These are phyloP conservation scores for Coffea canephora DNA, from an alignment of 257 asterid species.

Conservation along the genomic window DNA sequence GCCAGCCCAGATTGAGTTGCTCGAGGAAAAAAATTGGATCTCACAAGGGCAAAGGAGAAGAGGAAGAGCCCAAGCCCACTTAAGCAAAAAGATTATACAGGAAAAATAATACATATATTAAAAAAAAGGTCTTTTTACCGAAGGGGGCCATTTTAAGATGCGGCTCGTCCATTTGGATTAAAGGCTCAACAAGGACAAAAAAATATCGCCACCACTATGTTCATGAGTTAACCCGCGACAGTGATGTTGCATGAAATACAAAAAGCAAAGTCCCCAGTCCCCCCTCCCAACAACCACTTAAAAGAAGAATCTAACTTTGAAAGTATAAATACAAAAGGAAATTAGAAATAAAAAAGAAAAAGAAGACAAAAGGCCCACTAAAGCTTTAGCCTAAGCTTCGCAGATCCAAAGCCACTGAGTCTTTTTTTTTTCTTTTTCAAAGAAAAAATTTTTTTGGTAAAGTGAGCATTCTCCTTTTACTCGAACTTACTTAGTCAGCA, in stretches of 20 bases:
- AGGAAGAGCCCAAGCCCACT: constrained; percentile 6
- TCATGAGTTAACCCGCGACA: constrained; percentile 12
- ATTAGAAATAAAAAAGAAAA: not conserved
- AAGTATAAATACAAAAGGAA: not conserved
- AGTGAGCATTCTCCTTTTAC: not conserved
- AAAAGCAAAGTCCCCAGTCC: not conserved
- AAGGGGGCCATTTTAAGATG: not conserved
- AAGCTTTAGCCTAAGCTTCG: constrained; percentile 4
- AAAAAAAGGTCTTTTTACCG: not conserved
- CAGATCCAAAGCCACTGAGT: not conserved
- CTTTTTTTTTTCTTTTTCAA: not conserved
- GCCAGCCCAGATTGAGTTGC: not conserved
- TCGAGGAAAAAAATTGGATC: too few relatives aligned
- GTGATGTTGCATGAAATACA: not conserved
- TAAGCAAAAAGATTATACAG: not conserved
- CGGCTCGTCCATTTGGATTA: not conserved
- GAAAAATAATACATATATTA: too few relatives aligned
- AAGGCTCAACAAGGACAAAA: not conserved
- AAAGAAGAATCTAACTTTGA: not conserved
- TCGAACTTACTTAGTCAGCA: constrained; percentile 9
- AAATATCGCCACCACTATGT: not conserved
- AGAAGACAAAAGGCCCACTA: constrained; percentile 5
- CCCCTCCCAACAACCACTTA: not conserved
- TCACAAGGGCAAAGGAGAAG: not conserved
- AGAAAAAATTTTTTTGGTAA: too few relatives aligned